Evolutionary conservation across 345 rosid species (phyloP).

Genomic region (Litchi chinensis): DNA sequence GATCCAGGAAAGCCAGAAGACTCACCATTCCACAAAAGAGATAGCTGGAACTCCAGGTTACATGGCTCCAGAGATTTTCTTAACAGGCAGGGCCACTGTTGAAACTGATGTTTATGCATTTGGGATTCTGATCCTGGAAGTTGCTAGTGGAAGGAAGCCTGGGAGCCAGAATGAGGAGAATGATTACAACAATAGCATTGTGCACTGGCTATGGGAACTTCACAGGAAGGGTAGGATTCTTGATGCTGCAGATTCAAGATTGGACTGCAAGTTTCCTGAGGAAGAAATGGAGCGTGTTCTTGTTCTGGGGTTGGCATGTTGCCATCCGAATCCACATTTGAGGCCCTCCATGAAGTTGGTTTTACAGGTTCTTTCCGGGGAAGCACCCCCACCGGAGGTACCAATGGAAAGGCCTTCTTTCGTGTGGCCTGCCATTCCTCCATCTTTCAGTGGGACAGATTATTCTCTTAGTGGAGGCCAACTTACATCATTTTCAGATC

Average conservation of each 20-base stretch:
- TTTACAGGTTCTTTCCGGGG: slow-evolving; percentile 65
- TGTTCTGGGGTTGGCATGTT: slow-evolving; percentile 74
- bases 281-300: slow-evolving; percentile 50
- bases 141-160: slow-evolving; percentile 60
- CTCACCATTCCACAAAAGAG: slow-evolving; percentile 73
- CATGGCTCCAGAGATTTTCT: slow-evolving; percentile 82
- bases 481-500: slow-evolving; percentile 36
- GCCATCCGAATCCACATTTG: slow-evolving; percentile 72
- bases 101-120: slow-evolving; percentile 75
- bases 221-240: slow-evolving; percentile 43
- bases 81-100: slow-evolving; percentile 58
- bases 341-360: slow-evolving; percentile 72
- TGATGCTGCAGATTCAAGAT: slow-evolving; percentile 56
- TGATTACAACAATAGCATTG: slow-evolving; percentile 55
- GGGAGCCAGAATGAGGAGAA: slow-evolving; percentile 33
- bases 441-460: slow-evolving; percentile 50
- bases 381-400: slow-evolving; percentile 51
- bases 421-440: slow-evolving; percentile 72
- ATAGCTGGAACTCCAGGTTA: slow-evolving; percentile 78
- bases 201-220: slow-evolving; percentile 72
- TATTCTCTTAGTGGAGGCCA: slow-evolving; percentile 38
- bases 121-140: slow-evolving; percentile 65
- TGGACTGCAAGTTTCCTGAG: slow-evolving; percentile 35
- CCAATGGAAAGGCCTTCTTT: slow-evolving; percentile 69
- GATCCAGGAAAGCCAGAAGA: slow-evolving; percentile 53